phyloP scores from a whole-genome alignment of 1,284 basidiomycete genomes.

The Ceratobasidium sp. region DNA sequence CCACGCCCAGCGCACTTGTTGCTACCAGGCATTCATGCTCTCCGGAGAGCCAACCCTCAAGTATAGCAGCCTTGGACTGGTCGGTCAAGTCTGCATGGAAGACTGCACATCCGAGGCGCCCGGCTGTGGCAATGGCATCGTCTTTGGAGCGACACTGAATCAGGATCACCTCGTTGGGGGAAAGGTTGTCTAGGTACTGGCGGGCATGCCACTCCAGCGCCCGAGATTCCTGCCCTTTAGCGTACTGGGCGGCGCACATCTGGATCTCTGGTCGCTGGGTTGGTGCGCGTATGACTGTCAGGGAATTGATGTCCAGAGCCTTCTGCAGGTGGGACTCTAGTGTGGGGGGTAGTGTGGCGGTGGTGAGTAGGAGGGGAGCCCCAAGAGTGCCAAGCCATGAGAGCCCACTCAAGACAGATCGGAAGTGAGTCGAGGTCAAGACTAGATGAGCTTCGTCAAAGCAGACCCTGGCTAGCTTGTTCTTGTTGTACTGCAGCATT shows the following conservation, averaged over 20 bases:
- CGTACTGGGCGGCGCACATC: background rate
- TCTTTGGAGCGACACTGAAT: background rate
- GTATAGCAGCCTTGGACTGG: background rate
- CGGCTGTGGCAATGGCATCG: background rate
- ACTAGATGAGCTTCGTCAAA: slow-evolving; percentile 12
- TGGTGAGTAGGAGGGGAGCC: background rate
- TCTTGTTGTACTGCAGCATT: background rate
- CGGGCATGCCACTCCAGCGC: background rate
- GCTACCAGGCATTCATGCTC: background rate
- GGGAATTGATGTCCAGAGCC: background rate
- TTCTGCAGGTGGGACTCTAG: background rate
- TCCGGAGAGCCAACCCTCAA: background rate
- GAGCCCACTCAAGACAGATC: background rate
- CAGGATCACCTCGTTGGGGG: background rate
- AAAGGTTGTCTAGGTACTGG: background rate
- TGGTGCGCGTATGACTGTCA: background rate
- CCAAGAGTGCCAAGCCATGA: background rate
- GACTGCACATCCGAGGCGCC: no score
- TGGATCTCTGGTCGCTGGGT: slow-evolving; percentile 6
- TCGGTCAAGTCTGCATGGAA: background rate
- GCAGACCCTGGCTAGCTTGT: background rate
- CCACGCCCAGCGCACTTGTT: background rate
- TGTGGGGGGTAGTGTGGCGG: background rate
- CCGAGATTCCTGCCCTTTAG: background rate
- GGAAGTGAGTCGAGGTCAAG: background rate